phyloP scores from a whole-genome alignment of 345 rosid genomes.

The Dipteronia dyeriana region DNA sequence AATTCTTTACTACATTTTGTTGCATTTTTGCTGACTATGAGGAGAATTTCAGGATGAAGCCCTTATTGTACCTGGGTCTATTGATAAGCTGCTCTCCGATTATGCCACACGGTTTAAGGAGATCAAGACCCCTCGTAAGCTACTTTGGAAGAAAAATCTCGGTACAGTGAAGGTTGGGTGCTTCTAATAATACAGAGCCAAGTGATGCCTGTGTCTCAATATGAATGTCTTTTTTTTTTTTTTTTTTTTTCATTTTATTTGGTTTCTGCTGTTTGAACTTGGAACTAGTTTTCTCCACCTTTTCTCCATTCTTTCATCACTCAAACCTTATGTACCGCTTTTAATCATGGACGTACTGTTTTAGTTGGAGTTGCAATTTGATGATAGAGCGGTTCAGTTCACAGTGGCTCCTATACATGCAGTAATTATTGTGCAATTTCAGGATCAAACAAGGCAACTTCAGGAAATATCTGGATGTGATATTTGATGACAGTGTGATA shows the following conservation, averaged over 20 bases:
- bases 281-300: not conserved
- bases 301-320: not conserved
- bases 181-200: slow-evolving; percentile 7
- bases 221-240: not conserved
- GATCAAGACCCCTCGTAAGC: slow-evolving; percentile 94
- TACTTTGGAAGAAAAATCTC: slow-evolving; percentile 95
- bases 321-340: not conserved
- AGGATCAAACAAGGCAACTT: slow-evolving; percentile 73
- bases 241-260: no score
- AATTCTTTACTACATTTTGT: not conserved
- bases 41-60: slow-evolving; percentile 74
- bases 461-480: slow-evolving; percentile 15
- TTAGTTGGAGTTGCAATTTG: slow-evolving; percentile 92
- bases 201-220: not conserved
- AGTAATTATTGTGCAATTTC: slow-evolving; percentile 91
- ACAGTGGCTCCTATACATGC: slow-evolving; percentile 89
- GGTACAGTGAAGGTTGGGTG: slow-evolving; percentile 84
- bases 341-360: slow-evolving; percentile 25
- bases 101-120: slow-evolving; percentile 76
- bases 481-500: not conserved
- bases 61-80: slow-evolving; percentile 64
- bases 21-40: slow-evolving; percentile 14
- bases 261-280: not conserved
- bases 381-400: slow-evolving; percentile 77
- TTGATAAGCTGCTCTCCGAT: slow-evolving; percentile 76